Conservation (phyloP, 768 basidiomycete species). For the Tricholoma furcatifolium region DNA sequence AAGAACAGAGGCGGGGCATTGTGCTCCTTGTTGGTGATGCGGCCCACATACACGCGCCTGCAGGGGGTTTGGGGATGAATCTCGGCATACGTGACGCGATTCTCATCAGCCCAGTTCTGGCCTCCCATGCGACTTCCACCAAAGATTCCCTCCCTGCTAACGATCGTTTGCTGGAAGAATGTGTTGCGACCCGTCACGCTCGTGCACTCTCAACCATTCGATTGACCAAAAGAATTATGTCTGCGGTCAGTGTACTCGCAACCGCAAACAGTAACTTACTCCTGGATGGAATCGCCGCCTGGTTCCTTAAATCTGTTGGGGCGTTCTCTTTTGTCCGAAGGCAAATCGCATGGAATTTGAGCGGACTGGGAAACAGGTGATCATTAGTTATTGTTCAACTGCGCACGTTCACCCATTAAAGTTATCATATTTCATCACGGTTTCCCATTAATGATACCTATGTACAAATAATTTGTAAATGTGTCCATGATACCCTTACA, state of each 20-base stretch:
- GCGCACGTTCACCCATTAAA: no score
- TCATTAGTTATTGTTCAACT: no score
- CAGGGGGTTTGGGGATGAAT: constrained; percentile 59
- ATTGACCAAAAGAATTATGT: constrained; percentile 34
- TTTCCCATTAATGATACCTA: no score
- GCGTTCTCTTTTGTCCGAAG: constrained; percentile 14
- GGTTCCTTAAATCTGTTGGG: constrained; percentile 16
- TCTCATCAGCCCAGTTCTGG: constrained; percentile 40
- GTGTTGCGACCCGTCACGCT: constrained; percentile 32
- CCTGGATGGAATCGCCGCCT: constrained; percentile 12
- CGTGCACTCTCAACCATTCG: constrained; percentile 41
- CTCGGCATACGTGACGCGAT: constrained; percentile 56
- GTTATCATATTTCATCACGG: no score
- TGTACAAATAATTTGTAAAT: not conserved
- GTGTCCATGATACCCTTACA: not conserved
- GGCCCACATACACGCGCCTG: constrained; percentile 53
- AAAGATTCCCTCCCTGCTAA: constrained; percentile 14
- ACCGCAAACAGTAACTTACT: not conserved
- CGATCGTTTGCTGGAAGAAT: constrained; percentile 32
- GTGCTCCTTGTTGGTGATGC: constrained; percentile 30
- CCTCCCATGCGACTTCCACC: constrained; percentile 26
- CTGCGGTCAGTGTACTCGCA: constrained; percentile 12
- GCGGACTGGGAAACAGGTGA: constrained; percentile 22
- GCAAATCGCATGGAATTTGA: constrained; percentile 19
- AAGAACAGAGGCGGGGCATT: constrained; percentile 5